Evolutionary conservation across 179 eudicot genomes (phyloP).

Genomic region (Vitellaria paradoxa): DNA sequence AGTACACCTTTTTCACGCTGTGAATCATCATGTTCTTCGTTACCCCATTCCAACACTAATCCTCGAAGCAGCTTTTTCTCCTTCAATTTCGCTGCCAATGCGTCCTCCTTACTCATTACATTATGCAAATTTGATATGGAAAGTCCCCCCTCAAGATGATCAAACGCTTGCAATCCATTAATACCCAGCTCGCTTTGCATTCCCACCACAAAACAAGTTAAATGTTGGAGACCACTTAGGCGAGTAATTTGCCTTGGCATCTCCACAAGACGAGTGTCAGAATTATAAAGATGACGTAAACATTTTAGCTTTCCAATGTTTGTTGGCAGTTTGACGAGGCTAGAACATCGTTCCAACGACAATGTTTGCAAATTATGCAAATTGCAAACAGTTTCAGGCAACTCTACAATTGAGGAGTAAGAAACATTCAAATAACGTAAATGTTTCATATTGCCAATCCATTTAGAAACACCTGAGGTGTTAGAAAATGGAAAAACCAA

Average conservation of each 20-base stretch:
- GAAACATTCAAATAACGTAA: constrained; percentile 21
- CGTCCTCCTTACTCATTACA: background rate
- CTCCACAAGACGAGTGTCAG: background rate
- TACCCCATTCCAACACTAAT: constrained; percentile 12
- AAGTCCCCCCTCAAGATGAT: background rate
- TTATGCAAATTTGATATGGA: constrained; percentile 6
- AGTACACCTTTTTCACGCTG: too few species aligned
- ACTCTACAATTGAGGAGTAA: background rate
- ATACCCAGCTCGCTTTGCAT: background rate
- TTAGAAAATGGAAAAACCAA: constrained; percentile 7
- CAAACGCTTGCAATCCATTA: background rate
- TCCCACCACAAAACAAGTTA: constrained; percentile 9
- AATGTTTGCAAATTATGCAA: constrained; percentile 22
- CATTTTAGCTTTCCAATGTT: background rate
- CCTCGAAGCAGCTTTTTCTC: constrained; percentile 4
- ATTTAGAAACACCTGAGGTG: background rate
- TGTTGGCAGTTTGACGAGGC: constrained; percentile 5
- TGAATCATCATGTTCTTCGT: background rate
- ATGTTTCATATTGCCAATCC: constrained; percentile 13
- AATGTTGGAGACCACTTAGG: too few species aligned
- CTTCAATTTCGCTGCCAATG: constrained; percentile 14
- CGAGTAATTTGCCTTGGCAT: constrained; percentile 13
- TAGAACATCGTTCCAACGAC: background rate
- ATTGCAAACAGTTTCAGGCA: constrained; percentile 12
- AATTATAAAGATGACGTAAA: constrained; percentile 14